phyloP scores from a whole-genome alignment of 306 rosid species.

The Rosa rugosa region DNA sequence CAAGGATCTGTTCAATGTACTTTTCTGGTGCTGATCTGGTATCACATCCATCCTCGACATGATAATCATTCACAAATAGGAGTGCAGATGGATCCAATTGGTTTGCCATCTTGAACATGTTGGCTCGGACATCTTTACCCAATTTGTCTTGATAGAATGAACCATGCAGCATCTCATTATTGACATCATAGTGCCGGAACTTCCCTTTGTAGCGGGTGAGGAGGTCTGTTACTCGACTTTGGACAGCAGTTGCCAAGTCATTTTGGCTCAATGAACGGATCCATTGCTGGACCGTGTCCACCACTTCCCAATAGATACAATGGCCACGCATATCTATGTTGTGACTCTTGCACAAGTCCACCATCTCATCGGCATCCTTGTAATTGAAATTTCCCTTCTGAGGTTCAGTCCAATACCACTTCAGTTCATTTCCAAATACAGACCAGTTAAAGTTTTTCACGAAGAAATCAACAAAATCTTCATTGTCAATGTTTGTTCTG shows the following conservation, averaged over 20 bases:
- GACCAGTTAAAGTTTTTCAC: conserved; percentile 90
- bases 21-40: conserved; percentile 69
- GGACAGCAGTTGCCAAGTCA: conserved; percentile 68
- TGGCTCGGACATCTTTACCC: conserved; percentile 69
- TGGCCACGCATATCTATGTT: conserved; percentile 76
- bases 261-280: conserved; percentile 51
- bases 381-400: conserved; percentile 78
- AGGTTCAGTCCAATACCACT: conserved; percentile 95
- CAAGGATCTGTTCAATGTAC: conserved; percentile 70
- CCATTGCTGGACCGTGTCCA: conserved; percentile 70
- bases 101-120: conserved; percentile 82
- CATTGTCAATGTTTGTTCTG: conserved; percentile 83
- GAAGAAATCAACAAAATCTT: conserved; percentile 78
- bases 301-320: conserved; percentile 95
- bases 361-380: conserved; percentile 79
- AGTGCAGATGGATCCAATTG: conserved; percentile 62
- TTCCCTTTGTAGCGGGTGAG: conserved; percentile 75
- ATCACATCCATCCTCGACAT: conserved; percentile 81
- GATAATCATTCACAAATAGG: conserved; percentile 80
- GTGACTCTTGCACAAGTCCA: conserved; percentile 60
- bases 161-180: conserved; percentile 92
- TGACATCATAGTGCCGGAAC: conserved; percentile 85
- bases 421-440: conserved; percentile 90
- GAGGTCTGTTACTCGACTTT: conserved; percentile 62
- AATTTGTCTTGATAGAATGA: conserved; percentile 72